Evolutionary conservation across 495 filamentous ascomycete species (phyloP).

Genomic region (Podospora comata): DNA sequence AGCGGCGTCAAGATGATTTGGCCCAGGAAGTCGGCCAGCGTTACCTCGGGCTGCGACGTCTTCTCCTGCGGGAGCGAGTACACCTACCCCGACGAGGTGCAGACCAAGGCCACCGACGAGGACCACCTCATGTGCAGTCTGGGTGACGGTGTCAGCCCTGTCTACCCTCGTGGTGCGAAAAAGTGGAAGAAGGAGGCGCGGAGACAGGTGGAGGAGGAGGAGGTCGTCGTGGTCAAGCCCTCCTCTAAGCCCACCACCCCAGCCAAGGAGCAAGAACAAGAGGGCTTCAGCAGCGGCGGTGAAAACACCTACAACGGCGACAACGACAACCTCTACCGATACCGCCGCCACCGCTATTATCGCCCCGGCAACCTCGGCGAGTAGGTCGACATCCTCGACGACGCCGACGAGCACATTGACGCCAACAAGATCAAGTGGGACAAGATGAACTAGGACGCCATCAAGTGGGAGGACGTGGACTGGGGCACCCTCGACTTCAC

Average conservation of each 20-base stretch:
- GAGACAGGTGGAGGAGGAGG: background rate
- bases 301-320: background rate
- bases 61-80: slow-evolving; percentile 51
- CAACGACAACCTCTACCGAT: background rate
- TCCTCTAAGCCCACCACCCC: no score
- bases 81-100: slow-evolving; percentile 47
- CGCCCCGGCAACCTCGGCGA: background rate
- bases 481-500: background rate
- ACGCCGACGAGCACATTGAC: background rate
- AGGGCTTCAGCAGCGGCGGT: background rate
- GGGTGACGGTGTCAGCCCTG: slow-evolving; percentile 21
- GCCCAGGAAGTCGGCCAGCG: slow-evolving; percentile 30
- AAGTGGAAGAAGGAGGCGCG: background rate
- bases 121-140: slow-evolving; percentile 42
- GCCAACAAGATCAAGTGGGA: background rate
- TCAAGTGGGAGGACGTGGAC: background rate
- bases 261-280: background rate
- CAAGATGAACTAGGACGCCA: background rate
- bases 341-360: background rate
- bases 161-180: background rate
- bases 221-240: background rate
- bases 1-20: slow-evolving; percentile 46
- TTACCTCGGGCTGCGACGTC: slow-evolving; percentile 43
- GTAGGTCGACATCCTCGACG: background rate
- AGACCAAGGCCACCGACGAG: slow-evolving; percentile 43